Conservation (phyloP, 2,329 filamentous ascomycete genomes). For the Colletotrichum sp. region DNA sequence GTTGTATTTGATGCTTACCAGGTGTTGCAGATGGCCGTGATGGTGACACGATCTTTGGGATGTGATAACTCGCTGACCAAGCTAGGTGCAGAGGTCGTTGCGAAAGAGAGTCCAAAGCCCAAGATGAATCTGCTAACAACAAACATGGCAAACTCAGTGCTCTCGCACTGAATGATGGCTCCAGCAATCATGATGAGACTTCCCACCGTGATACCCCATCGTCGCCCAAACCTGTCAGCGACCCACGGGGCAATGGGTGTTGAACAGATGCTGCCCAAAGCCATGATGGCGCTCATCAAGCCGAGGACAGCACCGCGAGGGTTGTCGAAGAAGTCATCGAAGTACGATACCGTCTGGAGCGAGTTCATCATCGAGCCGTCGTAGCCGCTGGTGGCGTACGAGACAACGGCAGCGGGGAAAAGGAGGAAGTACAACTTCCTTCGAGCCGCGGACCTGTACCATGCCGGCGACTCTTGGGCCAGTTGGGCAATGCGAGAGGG, state of each 20-base stretch:
- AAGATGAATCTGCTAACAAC: slow-evolving; percentile 57
- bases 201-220: slow-evolving; percentile 34
- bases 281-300: slow-evolving; percentile 47
- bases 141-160: slow-evolving; percentile 48
- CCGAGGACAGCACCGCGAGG: slow-evolving; percentile 35
- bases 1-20: background rate
- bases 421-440: slow-evolving; percentile 35
- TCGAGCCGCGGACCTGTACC: slow-evolving; percentile 35
- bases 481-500: slow-evolving; percentile 33
- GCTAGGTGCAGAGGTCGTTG: slow-evolving; percentile 54
- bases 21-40: slow-evolving; percentile 60
- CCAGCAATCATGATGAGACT: slow-evolving; percentile 36
- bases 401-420: slow-evolving; percentile 37
- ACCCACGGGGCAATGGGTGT: slow-evolving; percentile 35
- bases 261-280: slow-evolving; percentile 48
- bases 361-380: slow-evolving; percentile 57
- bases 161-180: slow-evolving; percentile 33
- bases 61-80: slow-evolving; percentile 58
- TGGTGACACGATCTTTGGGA: slow-evolving; percentile 56
- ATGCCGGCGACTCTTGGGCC: slow-evolving; percentile 27
- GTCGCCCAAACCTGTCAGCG: slow-evolving; percentile 34
- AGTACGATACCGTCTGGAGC: slow-evolving; percentile 46
- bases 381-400: slow-evolving; percentile 50
- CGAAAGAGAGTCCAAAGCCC: slow-evolving; percentile 58
- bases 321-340: slow-evolving; percentile 44